A percentile compares a stretch with the other conserved stretches of the same genome.
Evolutionary conservation across 225 moss, liverwort and hornwort species (phyloP).

Genomic region (Marchantia paleacea): DNA sequence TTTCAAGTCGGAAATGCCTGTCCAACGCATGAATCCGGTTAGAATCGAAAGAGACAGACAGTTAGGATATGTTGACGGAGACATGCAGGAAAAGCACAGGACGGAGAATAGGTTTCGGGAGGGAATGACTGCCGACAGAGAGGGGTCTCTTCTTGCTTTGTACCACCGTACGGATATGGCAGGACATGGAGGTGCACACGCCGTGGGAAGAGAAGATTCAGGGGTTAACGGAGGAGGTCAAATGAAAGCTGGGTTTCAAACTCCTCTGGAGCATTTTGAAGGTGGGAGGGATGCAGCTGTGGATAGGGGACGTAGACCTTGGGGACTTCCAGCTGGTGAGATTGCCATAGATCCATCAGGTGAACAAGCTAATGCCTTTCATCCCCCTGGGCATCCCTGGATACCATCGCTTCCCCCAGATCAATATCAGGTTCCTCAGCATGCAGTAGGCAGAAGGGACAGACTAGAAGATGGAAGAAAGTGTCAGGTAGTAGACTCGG

Average conservation of each 20-base stretch:
- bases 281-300: constrained; percentile 11
- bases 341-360: constrained; percentile 13
- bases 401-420: neutral
- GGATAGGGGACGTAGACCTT: constrained; percentile 25
- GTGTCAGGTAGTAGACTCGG: neutral
- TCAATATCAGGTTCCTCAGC: constrained; percentile 15
- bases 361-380: constrained; percentile 20
- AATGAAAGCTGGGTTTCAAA: neutral
- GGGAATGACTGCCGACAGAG: constrained; percentile 8
- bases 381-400: constrained; percentile 22
- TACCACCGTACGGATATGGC: constrained; percentile 19
- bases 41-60: constrained; percentile 31
- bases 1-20: constrained; percentile 22
- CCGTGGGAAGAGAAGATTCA: constrained; percentile 10
- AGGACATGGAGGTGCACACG: constrained; percentile 20
- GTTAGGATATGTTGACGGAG: constrained; percentile 26
- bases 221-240: constrained; percentile 6
- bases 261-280: constrained; percentile 23
- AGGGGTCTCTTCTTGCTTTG: constrained; percentile 1
- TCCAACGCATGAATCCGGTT: constrained; percentile 18
- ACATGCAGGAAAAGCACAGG: constrained; percentile 24
- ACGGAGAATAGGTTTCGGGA: constrained; percentile 24
- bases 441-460: constrained; percentile 25
- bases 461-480: constrained; percentile 24
- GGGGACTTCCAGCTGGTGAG: constrained; percentile 16